Evolutionary conservation across 164 flowering plant genomes (phyloP).

Genomic region (Kalanchoe fedtschenkoi): DNA sequence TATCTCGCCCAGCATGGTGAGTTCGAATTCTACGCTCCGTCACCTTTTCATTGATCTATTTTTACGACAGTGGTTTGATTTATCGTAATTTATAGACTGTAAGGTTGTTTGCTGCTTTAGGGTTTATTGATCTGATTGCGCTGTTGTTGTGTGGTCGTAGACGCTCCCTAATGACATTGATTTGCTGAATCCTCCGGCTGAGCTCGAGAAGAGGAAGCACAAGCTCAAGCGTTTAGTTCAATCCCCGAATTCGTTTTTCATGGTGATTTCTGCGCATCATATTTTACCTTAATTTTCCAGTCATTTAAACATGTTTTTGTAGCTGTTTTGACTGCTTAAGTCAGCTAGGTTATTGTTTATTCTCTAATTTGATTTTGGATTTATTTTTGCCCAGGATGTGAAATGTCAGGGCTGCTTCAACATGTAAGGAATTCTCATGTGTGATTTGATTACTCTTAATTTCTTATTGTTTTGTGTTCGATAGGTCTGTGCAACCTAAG

Average conservation of each 20-base stretch:
- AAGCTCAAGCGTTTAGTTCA: slow-evolving; percentile 13
- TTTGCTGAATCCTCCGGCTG: slow-evolving; percentile 13
- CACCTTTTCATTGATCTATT: neutral
- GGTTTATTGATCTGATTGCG: neutral
- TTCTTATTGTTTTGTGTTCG: neutral
- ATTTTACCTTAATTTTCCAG: neutral
- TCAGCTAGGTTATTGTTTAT: neutral
- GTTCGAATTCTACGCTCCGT: neutral
- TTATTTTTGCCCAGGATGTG: slow-evolving; percentile 3
- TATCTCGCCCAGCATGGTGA: neutral
- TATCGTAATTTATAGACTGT: no score
- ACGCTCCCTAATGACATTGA: slow-evolving; percentile 12
- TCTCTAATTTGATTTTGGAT: neutral
- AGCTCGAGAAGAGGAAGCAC: slow-evolving; percentile 16
- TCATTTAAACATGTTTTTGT: neutral
- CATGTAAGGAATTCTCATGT: slow-evolving; percentile 2
- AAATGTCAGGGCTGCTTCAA: slow-evolving; percentile 13
- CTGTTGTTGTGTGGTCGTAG: slow-evolving; percentile 3
- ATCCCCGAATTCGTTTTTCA: slow-evolving; percentile 11
- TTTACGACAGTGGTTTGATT: neutral
- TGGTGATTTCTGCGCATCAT: neutral
- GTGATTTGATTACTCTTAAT: neutral
- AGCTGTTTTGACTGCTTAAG: no score
- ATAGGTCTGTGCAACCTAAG: no score
- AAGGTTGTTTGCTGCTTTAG: neutral